These are phyloP conservation scores for Boeremia lycopersici DNA, from an alignment of 2,329 filamentous ascomycete species.

Conservation along the genomic window DNA sequence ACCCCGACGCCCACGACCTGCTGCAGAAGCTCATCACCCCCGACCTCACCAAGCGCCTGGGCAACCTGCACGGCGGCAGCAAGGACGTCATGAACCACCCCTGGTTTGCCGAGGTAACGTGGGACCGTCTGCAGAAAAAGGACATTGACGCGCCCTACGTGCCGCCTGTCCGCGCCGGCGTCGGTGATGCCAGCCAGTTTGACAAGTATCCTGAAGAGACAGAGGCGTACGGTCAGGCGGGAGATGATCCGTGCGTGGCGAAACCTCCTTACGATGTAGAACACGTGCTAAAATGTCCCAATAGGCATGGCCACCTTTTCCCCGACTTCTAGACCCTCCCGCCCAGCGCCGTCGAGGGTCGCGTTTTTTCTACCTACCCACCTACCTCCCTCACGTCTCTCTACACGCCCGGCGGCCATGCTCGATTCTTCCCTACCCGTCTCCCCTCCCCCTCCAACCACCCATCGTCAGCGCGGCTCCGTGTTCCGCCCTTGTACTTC, in stretches of 20 bases:
- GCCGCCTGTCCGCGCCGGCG: slow-evolving; percentile 89
- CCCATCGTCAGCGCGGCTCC: slow-evolving; percentile 6
- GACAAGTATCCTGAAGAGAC: slow-evolving; percentile 98
- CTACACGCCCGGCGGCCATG: neutral
- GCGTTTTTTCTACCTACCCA: neutral
- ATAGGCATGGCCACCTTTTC: slow-evolving; percentile 44
- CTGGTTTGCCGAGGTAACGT: slow-evolving; percentile 98
- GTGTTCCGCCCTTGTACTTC: slow-evolving; percentile 17
- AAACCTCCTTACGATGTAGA: slow-evolving; percentile 31
- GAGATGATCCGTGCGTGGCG: slow-evolving; percentile 81
- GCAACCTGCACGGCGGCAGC: slow-evolving; percentile 89
- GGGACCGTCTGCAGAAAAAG: slow-evolving; percentile 91
- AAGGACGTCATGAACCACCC: slow-evolving; percentile 93
- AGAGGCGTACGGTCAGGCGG: slow-evolving; percentile 82
- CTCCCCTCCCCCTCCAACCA: neutral
- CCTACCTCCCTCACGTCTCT: neutral
- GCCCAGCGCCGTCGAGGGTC: neutral
- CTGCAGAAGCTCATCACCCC: slow-evolving; percentile 91
- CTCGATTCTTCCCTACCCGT: neutral
- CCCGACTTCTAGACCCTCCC: slow-evolving; percentile 36
- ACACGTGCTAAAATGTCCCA: slow-evolving; percentile 40
- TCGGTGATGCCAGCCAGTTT: slow-evolving; percentile 95
- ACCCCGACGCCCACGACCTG: slow-evolving; percentile 90
- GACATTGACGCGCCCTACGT: slow-evolving; percentile 99
- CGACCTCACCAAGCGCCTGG: slow-evolving; percentile 91